Percentiles rank a stretch among this genome's conserved stretches.
These are phyloP conservation scores for Galeopsis tetrahit DNA, from an alignment of 257 asterid genomes.

Conservation along the genomic window DNA sequence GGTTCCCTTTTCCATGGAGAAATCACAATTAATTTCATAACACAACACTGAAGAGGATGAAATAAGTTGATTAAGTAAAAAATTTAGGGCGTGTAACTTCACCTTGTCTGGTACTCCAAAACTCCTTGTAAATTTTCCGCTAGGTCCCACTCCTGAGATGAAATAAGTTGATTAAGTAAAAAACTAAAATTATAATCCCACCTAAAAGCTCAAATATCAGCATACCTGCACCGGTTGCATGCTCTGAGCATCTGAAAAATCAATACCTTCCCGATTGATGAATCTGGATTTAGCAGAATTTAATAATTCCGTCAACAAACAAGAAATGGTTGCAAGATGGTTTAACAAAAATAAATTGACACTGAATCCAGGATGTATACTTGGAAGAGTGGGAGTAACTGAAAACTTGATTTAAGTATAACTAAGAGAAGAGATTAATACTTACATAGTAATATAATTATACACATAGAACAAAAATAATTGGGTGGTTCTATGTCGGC, in stretches of 20 bases:
- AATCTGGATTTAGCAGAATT: slow-evolving; percentile 60
- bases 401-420: no score
- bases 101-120: slow-evolving; percentile 96
- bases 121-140: slow-evolving; percentile 88
- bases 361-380: background rate
- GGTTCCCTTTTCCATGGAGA: slow-evolving; percentile 1
- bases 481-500: no score
- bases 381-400: background rate
- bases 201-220: slow-evolving; percentile 23
- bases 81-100: slow-evolving; percentile 30
- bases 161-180: slow-evolving; percentile 32
- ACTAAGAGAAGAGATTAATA: no score
- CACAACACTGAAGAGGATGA: slow-evolving; percentile 24
- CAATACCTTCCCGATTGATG: slow-evolving; percentile 91
- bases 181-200: slow-evolving; percentile 3
- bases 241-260: slow-evolving; percentile 91
- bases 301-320: slow-evolving; percentile 27
- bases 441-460: no score
- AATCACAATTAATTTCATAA: slow-evolving; percentile 14
- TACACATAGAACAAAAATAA: no score
- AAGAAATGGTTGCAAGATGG: background rate
- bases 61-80: background rate
- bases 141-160: slow-evolving; percentile 92
- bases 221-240: slow-evolving; percentile 92
- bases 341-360: slow-evolving; percentile 5